Percentiles rank a stretch among this genome's conserved stretches.
phyloP scores from a whole-genome alignment of 768 basidiomycete species.

The Leccinum longicurvipes region DNA sequence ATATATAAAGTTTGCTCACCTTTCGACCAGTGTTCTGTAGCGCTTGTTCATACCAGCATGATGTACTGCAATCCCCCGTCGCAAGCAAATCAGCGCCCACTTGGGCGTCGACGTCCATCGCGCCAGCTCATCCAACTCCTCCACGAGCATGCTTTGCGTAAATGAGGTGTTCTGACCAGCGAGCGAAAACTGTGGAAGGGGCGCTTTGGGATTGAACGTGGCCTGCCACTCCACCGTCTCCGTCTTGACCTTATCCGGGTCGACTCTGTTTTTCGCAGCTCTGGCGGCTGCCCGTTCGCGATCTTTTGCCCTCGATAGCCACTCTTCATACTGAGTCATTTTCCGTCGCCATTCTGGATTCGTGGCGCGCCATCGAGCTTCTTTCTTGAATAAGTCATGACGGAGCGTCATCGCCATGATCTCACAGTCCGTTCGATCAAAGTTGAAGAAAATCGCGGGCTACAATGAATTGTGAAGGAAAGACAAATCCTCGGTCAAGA shows the following conservation, averaged over 20 bases:
- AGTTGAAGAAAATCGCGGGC: slow-evolving; percentile 69
- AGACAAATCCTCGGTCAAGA: background rate
- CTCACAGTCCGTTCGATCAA: slow-evolving; percentile 60
- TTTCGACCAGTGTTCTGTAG: slow-evolving; percentile 58
- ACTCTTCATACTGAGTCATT: slow-evolving; percentile 48
- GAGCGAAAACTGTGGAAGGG: slow-evolving; percentile 60
- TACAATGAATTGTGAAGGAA: slow-evolving; percentile 16
- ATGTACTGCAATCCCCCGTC: slow-evolving; percentile 65
- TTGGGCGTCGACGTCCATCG: slow-evolving; percentile 31
- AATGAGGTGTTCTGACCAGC: slow-evolving; percentile 42
- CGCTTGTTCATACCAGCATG: slow-evolving; percentile 66
- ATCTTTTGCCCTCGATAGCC: slow-evolving; percentile 45
- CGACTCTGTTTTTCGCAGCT: slow-evolving; percentile 37
- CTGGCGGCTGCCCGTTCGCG: slow-evolving; percentile 44
- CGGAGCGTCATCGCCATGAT: slow-evolving; percentile 42
- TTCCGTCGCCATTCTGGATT: slow-evolving; percentile 50
- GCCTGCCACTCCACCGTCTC: slow-evolving; percentile 43
- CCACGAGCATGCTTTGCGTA: slow-evolving; percentile 45
- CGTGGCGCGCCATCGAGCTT: slow-evolving; percentile 46
- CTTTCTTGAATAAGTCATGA: slow-evolving; percentile 37
- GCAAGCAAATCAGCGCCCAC: slow-evolving; percentile 50
- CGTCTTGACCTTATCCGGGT: slow-evolving; percentile 23
- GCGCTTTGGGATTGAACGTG: slow-evolving; percentile 56
- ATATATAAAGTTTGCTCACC: slow-evolving; percentile 31
- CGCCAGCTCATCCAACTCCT: slow-evolving; percentile 41